Conservation (phyloP, 805 yeast genomes). For the Blastobotrys attinorum region DNA sequence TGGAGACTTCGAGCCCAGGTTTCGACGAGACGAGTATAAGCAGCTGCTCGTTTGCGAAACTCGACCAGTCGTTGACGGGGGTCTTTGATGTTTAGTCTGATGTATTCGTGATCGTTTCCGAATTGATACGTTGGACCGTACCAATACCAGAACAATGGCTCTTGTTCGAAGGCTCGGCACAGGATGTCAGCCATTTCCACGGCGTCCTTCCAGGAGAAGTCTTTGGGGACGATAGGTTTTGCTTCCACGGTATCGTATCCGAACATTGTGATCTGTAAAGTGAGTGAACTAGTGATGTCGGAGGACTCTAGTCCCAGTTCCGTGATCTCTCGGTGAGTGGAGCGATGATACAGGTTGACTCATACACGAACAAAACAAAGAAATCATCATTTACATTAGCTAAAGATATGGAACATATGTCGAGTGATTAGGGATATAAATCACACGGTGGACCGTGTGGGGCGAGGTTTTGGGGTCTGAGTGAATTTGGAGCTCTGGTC, state of each 20-base stretch:
- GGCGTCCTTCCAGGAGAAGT: not conserved
- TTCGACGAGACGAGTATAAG: not conserved
- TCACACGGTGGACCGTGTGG: no score
- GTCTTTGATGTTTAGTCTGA: not conserved
- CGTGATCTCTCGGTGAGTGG: not conserved
- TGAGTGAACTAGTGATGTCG: not conserved
- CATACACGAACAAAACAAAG: no score
- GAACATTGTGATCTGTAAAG: not conserved
- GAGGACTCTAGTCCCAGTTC: not conserved
- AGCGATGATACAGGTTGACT: no score
- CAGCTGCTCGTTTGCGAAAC: not conserved
- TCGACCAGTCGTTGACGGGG: not conserved
- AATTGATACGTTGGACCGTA: not conserved
- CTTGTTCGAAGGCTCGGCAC: not conserved
- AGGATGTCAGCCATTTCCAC: not conserved
- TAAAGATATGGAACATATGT: no score
- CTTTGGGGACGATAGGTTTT: not conserved
- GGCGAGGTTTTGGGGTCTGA: no score
- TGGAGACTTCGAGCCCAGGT: not conserved
- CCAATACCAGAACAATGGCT: not conserved
- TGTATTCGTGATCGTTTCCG: not conserved
- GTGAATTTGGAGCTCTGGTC: no score
- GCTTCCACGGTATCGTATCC: not conserved
- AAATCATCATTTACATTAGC: no score
- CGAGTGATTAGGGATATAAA: no score